Evolutionary conservation across 345 rosid genomes (phyloP).

Genomic region (Boechera divaricarpa): DNA sequence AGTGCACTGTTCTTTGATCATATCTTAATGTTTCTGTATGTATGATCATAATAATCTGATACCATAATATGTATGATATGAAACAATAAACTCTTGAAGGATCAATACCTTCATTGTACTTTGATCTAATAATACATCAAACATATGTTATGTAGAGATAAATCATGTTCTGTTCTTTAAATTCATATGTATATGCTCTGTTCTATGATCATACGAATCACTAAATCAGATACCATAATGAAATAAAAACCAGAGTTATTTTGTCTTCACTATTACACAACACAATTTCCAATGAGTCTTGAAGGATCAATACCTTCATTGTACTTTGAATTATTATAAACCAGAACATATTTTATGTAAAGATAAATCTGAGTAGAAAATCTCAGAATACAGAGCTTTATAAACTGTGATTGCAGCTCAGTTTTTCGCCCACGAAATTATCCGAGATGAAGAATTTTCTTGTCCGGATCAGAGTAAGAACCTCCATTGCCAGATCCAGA

Average conservation of each 20-base stretch:
- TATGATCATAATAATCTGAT: neutral
- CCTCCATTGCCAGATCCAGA: slow-evolving; percentile 47
- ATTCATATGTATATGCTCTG: neutral
- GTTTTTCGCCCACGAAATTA: slow-evolving; percentile 27
- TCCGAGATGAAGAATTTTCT: slow-evolving; percentile 91
- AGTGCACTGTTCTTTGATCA: slow-evolving; percentile 28
- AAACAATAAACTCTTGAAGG: slow-evolving; percentile 14
- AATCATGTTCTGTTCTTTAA: slow-evolving; percentile 8
- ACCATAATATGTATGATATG: slow-evolving; percentile 2
- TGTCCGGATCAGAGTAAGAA: slow-evolving; percentile 66
- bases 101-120: neutral
- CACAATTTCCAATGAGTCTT: slow-evolving; percentile 36
- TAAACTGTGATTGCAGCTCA: slow-evolving; percentile 16
- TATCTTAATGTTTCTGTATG: neutral
- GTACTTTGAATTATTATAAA: slow-evolving; percentile 25
- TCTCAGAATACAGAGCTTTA: slow-evolving; percentile 15
- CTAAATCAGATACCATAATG: slow-evolving; percentile 15
- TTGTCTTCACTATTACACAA: slow-evolving; percentile 25
- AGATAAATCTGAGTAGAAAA: slow-evolving; percentile 11
- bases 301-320: slow-evolving; percentile 42
- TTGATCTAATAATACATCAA: neutral
- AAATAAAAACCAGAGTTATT: neutral
- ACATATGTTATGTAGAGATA: neutral
- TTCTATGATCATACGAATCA: slow-evolving; percentile 6
- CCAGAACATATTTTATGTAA: slow-evolving; percentile 13